Base-by-base conservation (phyloP, 768 basidiomycete genomes). In the Boletus bicolor region DNA sequence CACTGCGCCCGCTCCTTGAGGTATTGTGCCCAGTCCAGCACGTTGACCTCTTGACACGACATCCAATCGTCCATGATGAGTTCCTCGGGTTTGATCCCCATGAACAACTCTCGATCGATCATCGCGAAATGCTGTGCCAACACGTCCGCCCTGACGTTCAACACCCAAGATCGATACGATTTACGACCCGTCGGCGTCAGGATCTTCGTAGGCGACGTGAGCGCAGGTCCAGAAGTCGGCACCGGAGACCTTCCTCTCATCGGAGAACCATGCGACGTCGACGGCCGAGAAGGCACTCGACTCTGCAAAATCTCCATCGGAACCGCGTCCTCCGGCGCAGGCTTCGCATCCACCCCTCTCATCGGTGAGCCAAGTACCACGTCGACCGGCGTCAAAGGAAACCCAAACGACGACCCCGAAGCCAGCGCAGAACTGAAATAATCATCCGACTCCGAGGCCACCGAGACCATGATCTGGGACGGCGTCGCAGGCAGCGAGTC, bases 31-130 rank as follows among this genome's bases (percentile, higher is more conserved):
- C 93, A 96, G 68, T 95, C 93, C 17, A 89, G 77, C 21, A 89
- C 80, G 61, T 90, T 80, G 11, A 82, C 79, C 32, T 78, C 86
- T 53, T 82, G 77, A 46, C 80, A 78, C 10, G 77, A 76, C 69
- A 79, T 77, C 86, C 86, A 88, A 38, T 88, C 84, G 47, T 83
- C 81, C 57, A 84, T 77, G 38, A 92, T 84, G n/a, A 93, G 77
- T 64, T 96, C 93, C 64, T 94, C 91, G 65, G 93, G 93, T 62
- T 86, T 87, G 69, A 96, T 79, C 12, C 82, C 81, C 70, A 89
- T 84, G 68, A 93, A 91, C 52, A 95, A 73, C 62, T 95, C 93
- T 26, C 90, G 81, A 59, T 96, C 93, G 59, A 96, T 92, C 80
- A 92, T 86, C 7, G 87, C 80, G 64, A 95, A 89, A 63, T 93